phyloP scores from a whole-genome alignment of 768 basidiomycete species.

The Suillus variegatus region DNA sequence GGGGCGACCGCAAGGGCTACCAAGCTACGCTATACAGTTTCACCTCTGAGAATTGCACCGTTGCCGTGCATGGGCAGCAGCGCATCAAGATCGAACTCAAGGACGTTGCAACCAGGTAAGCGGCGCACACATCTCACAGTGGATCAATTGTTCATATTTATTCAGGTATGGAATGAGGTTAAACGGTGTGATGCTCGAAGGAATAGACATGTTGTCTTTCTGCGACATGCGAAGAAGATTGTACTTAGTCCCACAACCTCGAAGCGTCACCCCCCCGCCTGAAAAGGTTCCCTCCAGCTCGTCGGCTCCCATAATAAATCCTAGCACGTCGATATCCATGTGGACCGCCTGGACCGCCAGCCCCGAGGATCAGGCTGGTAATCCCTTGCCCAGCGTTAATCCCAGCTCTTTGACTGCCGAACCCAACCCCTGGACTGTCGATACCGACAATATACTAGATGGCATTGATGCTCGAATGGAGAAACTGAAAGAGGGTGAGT shows the following conservation, averaged over 20 bases:
- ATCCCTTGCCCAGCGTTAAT: too few species aligned
- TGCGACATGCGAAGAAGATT: neutral
- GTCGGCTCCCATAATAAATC: accelerated
- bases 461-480: too few species aligned
- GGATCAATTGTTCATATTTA: neutral
- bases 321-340: too few species aligned
- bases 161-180: neutral
- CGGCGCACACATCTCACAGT: neutral
- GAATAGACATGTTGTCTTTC: neutral
- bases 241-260: neutral
- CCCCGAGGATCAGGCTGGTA: too few species aligned
- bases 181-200: neutral
- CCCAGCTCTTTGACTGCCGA: too few species aligned
- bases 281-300: neutral
- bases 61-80: neutral
- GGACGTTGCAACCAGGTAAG: neutral
- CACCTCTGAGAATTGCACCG: neutral
- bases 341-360: too few species aligned
- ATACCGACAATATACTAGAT: too few species aligned
- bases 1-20: neutral
- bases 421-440: too few species aligned
- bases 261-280: neutral
- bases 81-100: neutral
- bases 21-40: neutral
- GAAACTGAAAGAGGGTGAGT: too few species aligned